A percentile compares a stretch with the other conserved stretches of the same genome.
Evolutionary conservation across 164 flowering plant genomes (phyloP).

Genomic region (Buxus sempervirens): DNA sequence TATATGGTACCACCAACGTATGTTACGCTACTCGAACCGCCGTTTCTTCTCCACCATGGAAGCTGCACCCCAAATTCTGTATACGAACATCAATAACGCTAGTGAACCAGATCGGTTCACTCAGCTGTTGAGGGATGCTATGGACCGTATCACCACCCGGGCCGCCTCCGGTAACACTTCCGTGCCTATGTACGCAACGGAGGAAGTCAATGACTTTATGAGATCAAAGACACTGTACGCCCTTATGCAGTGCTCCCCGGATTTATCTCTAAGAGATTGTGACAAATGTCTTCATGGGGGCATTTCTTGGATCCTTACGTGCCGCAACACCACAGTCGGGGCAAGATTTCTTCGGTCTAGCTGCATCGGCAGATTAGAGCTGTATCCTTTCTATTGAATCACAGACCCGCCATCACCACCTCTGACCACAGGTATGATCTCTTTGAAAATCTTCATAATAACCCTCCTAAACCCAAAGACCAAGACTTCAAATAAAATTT

Average conservation of each 20-base stretch:
- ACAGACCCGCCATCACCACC: too few species aligned
- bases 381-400: slow-evolving; percentile 27
- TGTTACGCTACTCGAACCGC: slow-evolving; percentile 28
- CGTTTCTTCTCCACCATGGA: slow-evolving; percentile 9
- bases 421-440: too few species aligned
- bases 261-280: slow-evolving; percentile 24
- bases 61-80: rapidly evolving
- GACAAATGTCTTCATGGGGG: slow-evolving; percentile 18
- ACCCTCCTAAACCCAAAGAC: too few species aligned
- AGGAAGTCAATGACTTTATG: slow-evolving; percentile 7
- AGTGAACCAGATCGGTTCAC: slow-evolving; percentile 12
- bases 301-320: not conserved
- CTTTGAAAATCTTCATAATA: too few species aligned
- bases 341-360: slow-evolving; percentile 27
- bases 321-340: slow-evolving; percentile 23
- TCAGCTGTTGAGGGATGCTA: not conserved
- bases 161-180: slow-evolving; percentile 1
- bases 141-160: not conserved
- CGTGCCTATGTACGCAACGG: slow-evolving; percentile 9
- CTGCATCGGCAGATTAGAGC: slow-evolving; percentile 33
- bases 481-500: too few species aligned
- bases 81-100: slow-evolving; percentile 1
- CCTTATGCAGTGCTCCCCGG: slow-evolving; percentile 38
- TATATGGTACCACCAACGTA: slow-evolving; percentile 26
- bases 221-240: slow-evolving; percentile 18